phyloP scores from a whole-genome alignment of 139 green algal genomes.

The Mesotaenium endlicherianum region DNA sequence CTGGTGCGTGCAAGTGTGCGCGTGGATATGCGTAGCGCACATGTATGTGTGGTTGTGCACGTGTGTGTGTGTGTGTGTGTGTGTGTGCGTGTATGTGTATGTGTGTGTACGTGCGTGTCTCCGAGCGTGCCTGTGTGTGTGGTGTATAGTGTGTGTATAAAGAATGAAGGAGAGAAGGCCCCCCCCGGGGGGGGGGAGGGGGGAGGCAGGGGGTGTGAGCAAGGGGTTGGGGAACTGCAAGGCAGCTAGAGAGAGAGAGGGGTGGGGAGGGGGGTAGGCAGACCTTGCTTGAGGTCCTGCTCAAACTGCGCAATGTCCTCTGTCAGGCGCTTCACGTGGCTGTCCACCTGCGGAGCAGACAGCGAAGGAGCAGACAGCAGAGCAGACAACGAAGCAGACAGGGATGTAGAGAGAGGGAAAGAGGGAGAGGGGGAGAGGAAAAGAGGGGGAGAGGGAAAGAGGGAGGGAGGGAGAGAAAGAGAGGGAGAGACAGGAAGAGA shows the following conservation, averaged over 20 bases:
- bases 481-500: constrained; percentile 4
- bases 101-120: too few species aligned
- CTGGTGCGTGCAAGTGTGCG: too few species aligned
- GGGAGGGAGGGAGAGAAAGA: background rate
- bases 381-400: background rate
- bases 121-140: too few species aligned
- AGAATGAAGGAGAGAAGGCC: too few species aligned
- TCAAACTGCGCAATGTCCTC: background rate
- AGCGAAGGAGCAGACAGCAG: background rate
- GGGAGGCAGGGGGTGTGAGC: too few species aligned
- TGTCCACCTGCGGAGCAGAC: background rate
- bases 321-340: background rate
- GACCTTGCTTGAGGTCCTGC: background rate
- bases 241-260: background rate
- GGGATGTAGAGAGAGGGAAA: constrained; percentile 10
- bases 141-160: too few species aligned
- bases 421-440: constrained; percentile 9
- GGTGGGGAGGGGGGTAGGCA: background rate
- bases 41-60: too few species aligned
- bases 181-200: too few species aligned
- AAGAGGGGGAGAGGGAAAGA: constrained; percentile 10
- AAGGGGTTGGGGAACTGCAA: background rate
- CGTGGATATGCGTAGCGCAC: too few species aligned
- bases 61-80: too few species aligned
- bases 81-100: too few species aligned